Evolutionary conservation across 2,329 filamentous ascomycete species (phyloP), one percentile per base, ranked within the genome.

Genomic region (Paecilomyces niveus): DNA sequence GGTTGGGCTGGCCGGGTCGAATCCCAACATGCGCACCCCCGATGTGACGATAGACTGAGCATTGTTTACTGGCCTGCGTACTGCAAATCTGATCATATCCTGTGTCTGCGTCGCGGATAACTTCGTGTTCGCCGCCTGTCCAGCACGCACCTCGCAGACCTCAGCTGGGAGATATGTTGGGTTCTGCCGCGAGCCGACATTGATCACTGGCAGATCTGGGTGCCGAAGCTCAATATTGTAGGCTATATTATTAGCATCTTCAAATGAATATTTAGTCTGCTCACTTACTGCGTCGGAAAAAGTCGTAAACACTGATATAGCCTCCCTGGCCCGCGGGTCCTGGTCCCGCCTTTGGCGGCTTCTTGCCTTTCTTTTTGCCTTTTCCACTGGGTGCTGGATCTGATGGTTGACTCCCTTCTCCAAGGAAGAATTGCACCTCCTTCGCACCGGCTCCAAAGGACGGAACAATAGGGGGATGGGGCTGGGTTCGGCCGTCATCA

Each of bases 81-180:
- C 89, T 3, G 89, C 87, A 67, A 89, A 89, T 0, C 74, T 74
- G 55, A 92, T 85, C 87, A 93, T 91, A 0, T 75, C 65, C 0
- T 80, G 78, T 0, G 87, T 87, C 65, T 92, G 85, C 0, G 76
- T 69, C 0, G 78, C 74, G 1, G 68, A 77, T 22, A 90, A 75
- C 61, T 85, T 83, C 5, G 81, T 76, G 51, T 81, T 83, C 54
- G 84, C 78, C 0, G 80, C 68, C 64, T 92, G 89, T 0, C 87
- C 88, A 0, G 81, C 78, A 3, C 84, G 64, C 5, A 92, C 79
- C 2, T 73, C 71, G 59, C 87, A 85, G 3, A 85, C 72, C 66
- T 92, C 87, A 0, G 84, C 80, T 0, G 88, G 87, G 51, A 88
- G 71, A 63, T 87, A 90, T 0, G 76, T 75, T 0, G 87, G 85